Percentiles rank a stretch among this genome's conserved stretches.
These are phyloP conservation scores for Solanum hybrid DNA, from an alignment of 305 asterid species.

Conservation along the genomic window DNA sequence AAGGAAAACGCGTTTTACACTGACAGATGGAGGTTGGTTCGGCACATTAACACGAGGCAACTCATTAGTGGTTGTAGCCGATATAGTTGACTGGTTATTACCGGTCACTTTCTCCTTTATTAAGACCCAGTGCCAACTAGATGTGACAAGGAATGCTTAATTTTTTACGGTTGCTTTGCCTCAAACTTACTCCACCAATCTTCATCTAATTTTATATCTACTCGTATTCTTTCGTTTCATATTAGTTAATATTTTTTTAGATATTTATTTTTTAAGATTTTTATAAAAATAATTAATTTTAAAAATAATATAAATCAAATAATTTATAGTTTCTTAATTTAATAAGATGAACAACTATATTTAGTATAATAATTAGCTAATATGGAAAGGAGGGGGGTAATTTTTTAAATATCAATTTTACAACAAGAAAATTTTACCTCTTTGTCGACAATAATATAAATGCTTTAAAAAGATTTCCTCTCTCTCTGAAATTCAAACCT, in stretches of 20 bases:
- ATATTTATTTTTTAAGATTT: too few species aligned
- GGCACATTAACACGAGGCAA: conserved; percentile 3
- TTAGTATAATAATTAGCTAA: too few species aligned
- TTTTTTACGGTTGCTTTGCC: neutral
- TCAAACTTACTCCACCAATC: conserved; percentile 5
- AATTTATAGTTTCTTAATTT: too few species aligned
- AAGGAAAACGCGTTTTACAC: neutral
- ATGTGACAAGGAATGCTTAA: neutral
- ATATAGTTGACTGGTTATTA: conserved; percentile 13
- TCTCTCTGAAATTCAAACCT: neutral
- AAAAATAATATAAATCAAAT: too few species aligned
- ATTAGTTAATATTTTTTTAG: too few species aligned
- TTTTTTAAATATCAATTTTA: neutral
- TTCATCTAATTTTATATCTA: neutral
- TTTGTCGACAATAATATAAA: neutral
- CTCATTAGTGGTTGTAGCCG: neutral
- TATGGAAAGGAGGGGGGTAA: too few species aligned
- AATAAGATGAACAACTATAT: neutral
- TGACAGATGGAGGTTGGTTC: conserved; percentile 18
- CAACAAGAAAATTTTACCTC: neutral
- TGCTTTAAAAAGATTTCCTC: neutral
- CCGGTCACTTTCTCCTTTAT: conserved; percentile 9
- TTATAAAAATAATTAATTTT: too few species aligned
- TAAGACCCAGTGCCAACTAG: conserved; percentile 1
- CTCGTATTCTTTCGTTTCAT: too few species aligned